Evolutionary conservation across 2,329 filamentous ascomycete genomes (phyloP).

Genomic region (Ceratocystis eucalypticola): DNA sequence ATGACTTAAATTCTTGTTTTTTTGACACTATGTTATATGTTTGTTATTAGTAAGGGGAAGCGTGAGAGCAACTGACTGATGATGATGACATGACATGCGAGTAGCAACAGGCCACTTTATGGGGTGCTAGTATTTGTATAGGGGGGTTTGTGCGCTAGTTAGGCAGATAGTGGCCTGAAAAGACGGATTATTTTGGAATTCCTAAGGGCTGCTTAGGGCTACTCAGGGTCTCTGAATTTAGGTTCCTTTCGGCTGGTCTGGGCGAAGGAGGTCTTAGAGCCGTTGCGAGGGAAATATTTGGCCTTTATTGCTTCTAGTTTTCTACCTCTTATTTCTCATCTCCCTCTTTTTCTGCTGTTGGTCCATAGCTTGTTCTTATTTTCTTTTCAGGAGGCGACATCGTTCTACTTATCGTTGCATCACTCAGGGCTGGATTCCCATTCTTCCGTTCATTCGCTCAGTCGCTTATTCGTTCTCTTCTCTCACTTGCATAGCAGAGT

Average conservation of each 20-base stretch:
- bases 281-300: background rate
- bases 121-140: background rate
- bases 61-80: background rate
- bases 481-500: background rate
- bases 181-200: background rate
- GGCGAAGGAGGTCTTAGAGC: background rate
- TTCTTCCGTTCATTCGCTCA: background rate
- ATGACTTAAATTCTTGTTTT: background rate
- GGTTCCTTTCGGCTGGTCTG: background rate
- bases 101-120: background rate
- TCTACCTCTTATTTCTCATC: background rate
- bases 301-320: background rate
- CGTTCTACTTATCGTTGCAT: background rate
- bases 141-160: background rate
- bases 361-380: background rate
- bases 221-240: background rate
- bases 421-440: slow-evolving; percentile 6
- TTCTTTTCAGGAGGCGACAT: background rate
- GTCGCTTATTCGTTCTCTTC: background rate
- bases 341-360: background rate
- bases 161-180: background rate
- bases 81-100: background rate
- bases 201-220: background rate
- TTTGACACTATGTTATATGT: background rate
- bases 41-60: background rate